Evolutionary conservation across 805 yeast genomes (phyloP).

Genomic region (Saturnispora sanitii): DNA sequence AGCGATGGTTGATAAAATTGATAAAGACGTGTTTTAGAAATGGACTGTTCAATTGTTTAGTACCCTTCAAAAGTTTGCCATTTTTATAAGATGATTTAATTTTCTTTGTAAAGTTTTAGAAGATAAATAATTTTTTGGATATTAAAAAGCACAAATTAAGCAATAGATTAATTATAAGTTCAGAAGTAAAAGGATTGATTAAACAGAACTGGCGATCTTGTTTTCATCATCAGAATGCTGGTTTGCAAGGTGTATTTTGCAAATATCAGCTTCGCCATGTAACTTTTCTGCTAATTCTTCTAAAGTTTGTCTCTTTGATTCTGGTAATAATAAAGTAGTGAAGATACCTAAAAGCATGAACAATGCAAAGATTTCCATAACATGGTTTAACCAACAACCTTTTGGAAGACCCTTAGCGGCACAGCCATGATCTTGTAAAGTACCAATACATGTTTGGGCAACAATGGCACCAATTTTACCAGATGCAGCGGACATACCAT

Average conservation of each 20-base stretch:
- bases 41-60: too few relatives aligned
- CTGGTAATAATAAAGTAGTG: conserved; percentile 65
- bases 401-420: conserved; percentile 35
- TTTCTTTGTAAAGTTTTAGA: too few relatives aligned
- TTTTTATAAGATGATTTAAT: too few relatives aligned
- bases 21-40: too few relatives aligned
- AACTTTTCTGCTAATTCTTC: conserved; percentile 74
- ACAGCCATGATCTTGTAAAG: conserved; percentile 72
- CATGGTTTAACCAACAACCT: conserved; percentile 82
- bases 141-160: too few relatives aligned
- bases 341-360: conserved; percentile 79
- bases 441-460: conserved; percentile 83
- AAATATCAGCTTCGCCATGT: conserved; percentile 63
- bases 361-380: conserved; percentile 86
- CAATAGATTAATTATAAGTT: neutral
- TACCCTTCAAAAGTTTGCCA: too few relatives aligned
- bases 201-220: conserved; percentile 17
- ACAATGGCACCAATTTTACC: conserved; percentile 92
- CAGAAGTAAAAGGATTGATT: neutral
- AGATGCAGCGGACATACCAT: conserved; percentile 85
- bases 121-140: too few relatives aligned
- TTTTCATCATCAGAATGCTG: conserved; percentile 22
- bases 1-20: too few relatives aligned
- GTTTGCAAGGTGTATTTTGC: conserved; percentile 17
- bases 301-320: conserved; percentile 84